phyloP scores from a whole-genome alignment of 2,329 filamentous ascomycete species.

The Xylariaceae sp. region DNA sequence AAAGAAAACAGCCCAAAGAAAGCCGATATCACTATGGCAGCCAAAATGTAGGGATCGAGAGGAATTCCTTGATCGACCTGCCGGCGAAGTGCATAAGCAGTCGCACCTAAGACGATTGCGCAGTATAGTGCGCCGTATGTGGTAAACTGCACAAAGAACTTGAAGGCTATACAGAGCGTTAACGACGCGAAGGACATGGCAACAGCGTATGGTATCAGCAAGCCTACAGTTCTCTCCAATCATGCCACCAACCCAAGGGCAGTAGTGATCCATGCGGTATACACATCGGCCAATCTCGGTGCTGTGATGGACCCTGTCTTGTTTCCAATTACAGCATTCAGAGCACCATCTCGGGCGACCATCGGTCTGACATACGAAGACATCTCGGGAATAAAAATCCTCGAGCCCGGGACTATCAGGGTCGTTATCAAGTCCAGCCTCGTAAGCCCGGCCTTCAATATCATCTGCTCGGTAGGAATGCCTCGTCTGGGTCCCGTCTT shows the following conservation, averaged over 20 bases:
- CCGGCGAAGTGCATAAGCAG: constrained; percentile 68
- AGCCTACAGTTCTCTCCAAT: constrained; percentile 77
- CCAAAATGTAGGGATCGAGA: constrained; percentile 68
- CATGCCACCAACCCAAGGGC: constrained; percentile 95
- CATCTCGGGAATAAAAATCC: constrained; percentile 79
- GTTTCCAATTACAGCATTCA: constrained; percentile 84
- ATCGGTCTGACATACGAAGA: constrained; percentile 83
- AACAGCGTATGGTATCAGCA: not conserved
- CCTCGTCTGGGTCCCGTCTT: constrained; percentile 36
- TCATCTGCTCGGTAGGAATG: constrained; percentile 35
- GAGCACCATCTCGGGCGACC: constrained; percentile 89
- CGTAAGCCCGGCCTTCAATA: constrained; percentile 45
- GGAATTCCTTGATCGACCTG: constrained; percentile 50
- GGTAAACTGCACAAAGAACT: constrained; percentile 91
- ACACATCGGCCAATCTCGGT: constrained; percentile 83
- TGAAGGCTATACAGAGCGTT: constrained; percentile 66
- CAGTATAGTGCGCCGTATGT: constrained; percentile 76
- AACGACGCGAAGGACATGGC: constrained; percentile 8
- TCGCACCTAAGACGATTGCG: constrained; percentile 65
- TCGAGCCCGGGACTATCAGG: constrained; percentile 74
- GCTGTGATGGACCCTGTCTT: constrained; percentile 87
- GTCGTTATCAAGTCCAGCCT: constrained; percentile 50
- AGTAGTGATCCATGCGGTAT: constrained; percentile 92
- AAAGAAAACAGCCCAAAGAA: constrained; percentile 83
- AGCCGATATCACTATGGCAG: constrained; percentile 68